Evolutionary conservation across 2,329 filamentous ascomycete genomes (phyloP).

Genomic region (Arthrocladium fulminans): DNA sequence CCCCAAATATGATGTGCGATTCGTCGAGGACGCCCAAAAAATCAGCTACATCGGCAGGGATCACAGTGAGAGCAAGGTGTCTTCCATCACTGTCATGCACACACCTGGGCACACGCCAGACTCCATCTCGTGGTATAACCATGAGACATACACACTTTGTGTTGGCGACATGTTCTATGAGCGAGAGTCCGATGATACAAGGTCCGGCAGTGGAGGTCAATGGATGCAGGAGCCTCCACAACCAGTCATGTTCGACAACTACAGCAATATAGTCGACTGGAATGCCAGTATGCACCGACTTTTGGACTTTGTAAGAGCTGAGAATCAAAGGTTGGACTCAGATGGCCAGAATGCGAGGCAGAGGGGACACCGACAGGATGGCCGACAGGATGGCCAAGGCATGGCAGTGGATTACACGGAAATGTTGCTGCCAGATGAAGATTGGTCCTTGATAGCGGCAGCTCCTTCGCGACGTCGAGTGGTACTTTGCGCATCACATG

Average conservation of each 20-base stretch:
- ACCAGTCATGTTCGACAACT: slow-evolving; percentile 18
- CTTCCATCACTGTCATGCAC: slow-evolving; percentile 14
- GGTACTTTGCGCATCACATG: slow-evolving; percentile 15
- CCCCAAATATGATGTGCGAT: slow-evolving; percentile 15
- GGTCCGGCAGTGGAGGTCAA: slow-evolving; percentile 9
- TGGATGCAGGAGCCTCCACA: slow-evolving; percentile 18
- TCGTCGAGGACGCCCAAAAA: slow-evolving; percentile 15
- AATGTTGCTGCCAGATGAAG: neutral
- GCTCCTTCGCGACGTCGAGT: slow-evolving; percentile 9
- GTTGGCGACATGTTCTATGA: slow-evolving; percentile 22
- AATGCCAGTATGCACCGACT: slow-evolving; percentile 7
- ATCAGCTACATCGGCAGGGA: neutral
- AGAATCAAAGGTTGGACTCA: slow-evolving; percentile 5
- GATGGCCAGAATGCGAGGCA: neutral
- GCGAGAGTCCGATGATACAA: slow-evolving; percentile 13
- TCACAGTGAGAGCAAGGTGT: neutral
- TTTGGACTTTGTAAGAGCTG: slow-evolving; percentile 6
- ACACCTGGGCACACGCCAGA: slow-evolving; percentile 22
- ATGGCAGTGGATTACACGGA: neutral
- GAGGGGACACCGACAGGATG: neutral
- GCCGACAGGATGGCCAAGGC: neutral
- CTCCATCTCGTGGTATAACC: slow-evolving; percentile 21
- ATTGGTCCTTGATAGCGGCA: slow-evolving; percentile 3
- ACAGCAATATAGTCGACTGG: slow-evolving; percentile 14
- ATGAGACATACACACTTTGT: slow-evolving; percentile 13